A percentile compares a stretch with the other conserved stretches of the same genome.
Evolutionary conservation across 352 stramenopile species (phyloP).

Genomic region (Globisporangium nagaii): DNA sequence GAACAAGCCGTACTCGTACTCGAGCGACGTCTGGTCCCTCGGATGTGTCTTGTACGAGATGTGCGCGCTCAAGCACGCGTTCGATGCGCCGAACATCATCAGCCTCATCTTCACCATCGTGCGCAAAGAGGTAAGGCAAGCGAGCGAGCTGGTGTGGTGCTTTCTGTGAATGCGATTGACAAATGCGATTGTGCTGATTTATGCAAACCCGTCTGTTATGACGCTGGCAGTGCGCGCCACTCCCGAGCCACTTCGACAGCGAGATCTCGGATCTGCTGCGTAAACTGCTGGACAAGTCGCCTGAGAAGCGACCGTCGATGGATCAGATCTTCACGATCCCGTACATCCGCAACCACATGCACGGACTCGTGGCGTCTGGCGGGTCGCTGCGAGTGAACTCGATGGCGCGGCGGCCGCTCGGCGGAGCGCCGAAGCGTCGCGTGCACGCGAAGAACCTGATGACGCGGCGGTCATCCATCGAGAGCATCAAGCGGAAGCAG

Average conservation of each 20-base stretch:
- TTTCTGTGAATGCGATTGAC: too few species aligned
- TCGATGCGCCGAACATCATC: slow-evolving; percentile 81
- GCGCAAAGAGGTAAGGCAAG: slow-evolving; percentile 66
- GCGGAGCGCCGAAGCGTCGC: slow-evolving; percentile 26
- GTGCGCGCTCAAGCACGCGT: slow-evolving; percentile 76
- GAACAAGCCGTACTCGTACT: slow-evolving; percentile 89
- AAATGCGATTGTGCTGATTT: neutral
- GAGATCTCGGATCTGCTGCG: slow-evolving; percentile 49
- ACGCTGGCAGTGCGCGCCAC: slow-evolving; percentile 30
- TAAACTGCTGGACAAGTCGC: slow-evolving; percentile 60
- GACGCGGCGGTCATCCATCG: slow-evolving; percentile 29
- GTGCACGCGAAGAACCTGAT: slow-evolving; percentile 37
- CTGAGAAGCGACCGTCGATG: slow-evolving; percentile 57
- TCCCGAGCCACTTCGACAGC: slow-evolving; percentile 54
- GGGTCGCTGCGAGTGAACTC: slow-evolving; percentile 45
- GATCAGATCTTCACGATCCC: slow-evolving; percentile 70
- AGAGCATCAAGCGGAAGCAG: slow-evolving; percentile 17
- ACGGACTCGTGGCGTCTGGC: slow-evolving; percentile 53
- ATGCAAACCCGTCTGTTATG: too few species aligned
- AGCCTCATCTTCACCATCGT: slow-evolving; percentile 83
- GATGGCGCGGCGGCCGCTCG: slow-evolving; percentile 24
- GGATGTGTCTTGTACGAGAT: slow-evolving; percentile 91
- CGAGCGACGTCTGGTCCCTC: slow-evolving; percentile 91
- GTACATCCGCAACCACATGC: slow-evolving; percentile 74
- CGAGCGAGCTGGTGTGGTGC: too few species aligned